Evolutionary conservation across 2,329 filamentous ascomycete genomes (phyloP).

Genomic region (Botrytis tulipae): DNA sequence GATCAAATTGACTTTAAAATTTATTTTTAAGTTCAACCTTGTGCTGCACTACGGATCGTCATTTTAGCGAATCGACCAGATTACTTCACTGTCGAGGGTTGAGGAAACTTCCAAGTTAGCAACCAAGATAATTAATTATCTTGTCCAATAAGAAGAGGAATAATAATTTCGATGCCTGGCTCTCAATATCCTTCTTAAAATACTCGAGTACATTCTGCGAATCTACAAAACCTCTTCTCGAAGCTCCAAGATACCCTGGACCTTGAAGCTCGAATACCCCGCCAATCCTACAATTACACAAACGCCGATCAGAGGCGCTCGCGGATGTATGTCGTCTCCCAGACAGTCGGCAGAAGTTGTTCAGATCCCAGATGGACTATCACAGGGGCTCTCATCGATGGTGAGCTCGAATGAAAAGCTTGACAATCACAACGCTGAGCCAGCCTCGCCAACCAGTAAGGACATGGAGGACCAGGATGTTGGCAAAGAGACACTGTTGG

Average conservation of each 20-base stretch:
- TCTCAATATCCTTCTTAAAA: neutral
- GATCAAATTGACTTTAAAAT: conserved; percentile 6
- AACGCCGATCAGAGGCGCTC: conserved; percentile 35
- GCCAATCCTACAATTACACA: conserved; percentile 29
- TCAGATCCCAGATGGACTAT: conserved; percentile 31
- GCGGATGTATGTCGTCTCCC: conserved; percentile 39
- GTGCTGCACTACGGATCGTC: conserved; percentile 10
- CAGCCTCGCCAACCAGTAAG: conserved; percentile 17
- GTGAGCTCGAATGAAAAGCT: conserved; percentile 15
- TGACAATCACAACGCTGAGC: conserved; percentile 10
- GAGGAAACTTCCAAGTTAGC: conserved; percentile 13
- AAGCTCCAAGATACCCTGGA: conserved; percentile 16
- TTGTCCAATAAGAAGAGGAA: neutral
- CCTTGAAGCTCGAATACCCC: conserved; percentile 32
- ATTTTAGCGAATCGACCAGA: conserved; percentile 21
- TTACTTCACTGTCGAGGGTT: conserved; percentile 7
- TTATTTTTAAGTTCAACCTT: conserved; percentile 1
- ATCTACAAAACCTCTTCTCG: neutral
- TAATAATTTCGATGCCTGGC: neutral
- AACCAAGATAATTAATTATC: neutral
- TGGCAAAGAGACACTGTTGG: conserved; percentile 9
- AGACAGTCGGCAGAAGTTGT: conserved; percentile 33
- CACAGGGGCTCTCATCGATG: conserved; percentile 15
- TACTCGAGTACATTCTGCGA: neutral
- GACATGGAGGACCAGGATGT: conserved; percentile 16